phyloP scores from a whole-genome alignment of 805 yeast species.

The Teunomyces gatunensis region DNA sequence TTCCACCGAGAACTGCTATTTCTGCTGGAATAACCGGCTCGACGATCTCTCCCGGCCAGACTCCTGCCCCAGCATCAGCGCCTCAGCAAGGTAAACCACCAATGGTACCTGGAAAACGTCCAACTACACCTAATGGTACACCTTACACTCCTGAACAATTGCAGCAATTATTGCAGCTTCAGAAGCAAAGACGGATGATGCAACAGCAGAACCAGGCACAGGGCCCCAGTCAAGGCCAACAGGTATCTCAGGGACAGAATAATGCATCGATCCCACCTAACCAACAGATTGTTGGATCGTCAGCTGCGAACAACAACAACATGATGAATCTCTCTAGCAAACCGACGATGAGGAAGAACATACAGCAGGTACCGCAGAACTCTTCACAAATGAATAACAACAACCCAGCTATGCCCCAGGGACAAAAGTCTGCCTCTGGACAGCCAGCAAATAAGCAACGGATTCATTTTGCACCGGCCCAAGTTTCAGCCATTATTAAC shows the following conservation, averaged over 20 bases:
- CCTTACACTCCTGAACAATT: constrained; percentile 61
- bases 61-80: constrained; percentile 3
- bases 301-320: neutral
- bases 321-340: neutral
- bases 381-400: neutral
- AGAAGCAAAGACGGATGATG: constrained; percentile 48
- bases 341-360: neutral
- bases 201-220: constrained; percentile 40
- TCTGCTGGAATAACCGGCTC: constrained; percentile 5
- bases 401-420: neutral
- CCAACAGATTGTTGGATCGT: constrained; percentile 3
- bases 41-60: neutral
- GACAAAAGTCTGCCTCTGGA: neutral
- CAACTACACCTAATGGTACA: constrained; percentile 53
- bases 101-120: constrained; percentile 19
- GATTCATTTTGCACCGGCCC: constrained; percentile 54
- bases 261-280: neutral
- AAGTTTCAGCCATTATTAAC: constrained; percentile 61
- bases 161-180: constrained; percentile 53
- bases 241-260: constrained; percentile 2
- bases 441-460: constrained; percentile 24
- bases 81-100: constrained; percentile 8
- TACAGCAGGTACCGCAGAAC: neutral
- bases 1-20: neutral
- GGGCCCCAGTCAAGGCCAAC: neutral